Evolutionary conservation across 2,329 filamentous ascomycete species (phyloP).

Genomic region (Stemphylium vesicarium): DNA sequence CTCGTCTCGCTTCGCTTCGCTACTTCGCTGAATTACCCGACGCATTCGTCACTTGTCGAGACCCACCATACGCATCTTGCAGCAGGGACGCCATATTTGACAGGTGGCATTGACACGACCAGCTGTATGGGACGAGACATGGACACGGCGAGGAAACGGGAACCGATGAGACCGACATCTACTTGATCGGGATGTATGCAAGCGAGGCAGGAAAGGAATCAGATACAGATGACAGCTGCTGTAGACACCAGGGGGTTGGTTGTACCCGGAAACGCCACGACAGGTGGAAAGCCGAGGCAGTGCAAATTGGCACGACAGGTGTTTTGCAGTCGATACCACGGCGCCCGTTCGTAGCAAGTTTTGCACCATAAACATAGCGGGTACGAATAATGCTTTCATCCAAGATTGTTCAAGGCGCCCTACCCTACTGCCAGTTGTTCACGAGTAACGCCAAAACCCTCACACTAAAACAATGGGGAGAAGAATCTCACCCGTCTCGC

Average conservation of each 20-base stretch:
- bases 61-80: constrained; percentile 2
- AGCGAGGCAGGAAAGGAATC: constrained; percentile 3
- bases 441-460: not conserved
- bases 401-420: not conserved
- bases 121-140: constrained; percentile 8
- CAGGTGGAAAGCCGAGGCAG: not conserved
- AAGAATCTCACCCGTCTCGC: not conserved
- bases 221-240: constrained; percentile 29
- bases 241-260: not conserved
- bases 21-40: constrained; percentile 14
- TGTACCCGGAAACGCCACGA: not conserved
- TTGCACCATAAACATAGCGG: too few relatives aligned
- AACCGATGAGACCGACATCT: constrained; percentile 5
- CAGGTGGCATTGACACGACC: constrained; percentile 32
- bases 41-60: constrained; percentile 4
- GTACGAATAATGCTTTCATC: not conserved
- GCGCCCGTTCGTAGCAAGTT: not conserved
- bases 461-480: not conserved
- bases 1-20: constrained; percentile 1
- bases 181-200: not conserved
- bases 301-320: not conserved
- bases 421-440: not conserved
- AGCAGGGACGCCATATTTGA: constrained; percentile 28
- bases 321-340: not conserved
- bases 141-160: constrained; percentile 8